Evolutionary conservation across 768 basidiomycete species (phyloP).

Genomic region (Coprinellus aureogranulatus): DNA sequence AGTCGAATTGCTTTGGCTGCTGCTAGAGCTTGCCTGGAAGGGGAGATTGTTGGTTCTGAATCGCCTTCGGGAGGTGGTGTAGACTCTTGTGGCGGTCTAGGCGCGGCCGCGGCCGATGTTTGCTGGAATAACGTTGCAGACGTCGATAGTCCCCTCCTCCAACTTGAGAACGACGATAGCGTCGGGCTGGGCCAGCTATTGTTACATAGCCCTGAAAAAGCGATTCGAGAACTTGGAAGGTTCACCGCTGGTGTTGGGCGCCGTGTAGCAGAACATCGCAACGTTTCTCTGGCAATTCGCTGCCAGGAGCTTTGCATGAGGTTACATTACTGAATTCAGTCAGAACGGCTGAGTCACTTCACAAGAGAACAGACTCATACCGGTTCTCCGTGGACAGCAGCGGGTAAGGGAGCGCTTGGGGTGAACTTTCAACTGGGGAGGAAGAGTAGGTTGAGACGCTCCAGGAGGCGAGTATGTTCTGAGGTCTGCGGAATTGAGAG

Average conservation of each 20-base stretch:
- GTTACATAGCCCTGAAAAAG: background rate
- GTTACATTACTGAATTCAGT: conserved; percentile 50
- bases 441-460: too few species aligned
- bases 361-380: too few species aligned
- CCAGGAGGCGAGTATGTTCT: too few species aligned
- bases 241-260: conserved; percentile 10
- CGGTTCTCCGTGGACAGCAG: too few species aligned
- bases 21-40: conserved; percentile 23
- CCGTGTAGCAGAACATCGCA: conserved; percentile 11
- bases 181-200: too few species aligned
- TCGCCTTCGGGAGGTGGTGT: background rate
- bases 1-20: conserved; percentile 54
- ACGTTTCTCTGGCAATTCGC: conserved; percentile 45
- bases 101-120: background rate
- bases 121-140: background rate
- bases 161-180: background rate
- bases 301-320: conserved; percentile 73
- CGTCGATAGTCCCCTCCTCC: background rate
- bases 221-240: background rate
- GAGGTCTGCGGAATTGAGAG: too few species aligned
- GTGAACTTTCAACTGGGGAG: too few species aligned
- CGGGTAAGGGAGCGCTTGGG: too few species aligned
- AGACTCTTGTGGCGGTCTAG: background rate
- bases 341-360: too few species aligned
- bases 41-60: conserved; percentile 1